Evolutionary conservation across 805 yeast species (phyloP).

Genomic region (Alloascoidea africana): DNA sequence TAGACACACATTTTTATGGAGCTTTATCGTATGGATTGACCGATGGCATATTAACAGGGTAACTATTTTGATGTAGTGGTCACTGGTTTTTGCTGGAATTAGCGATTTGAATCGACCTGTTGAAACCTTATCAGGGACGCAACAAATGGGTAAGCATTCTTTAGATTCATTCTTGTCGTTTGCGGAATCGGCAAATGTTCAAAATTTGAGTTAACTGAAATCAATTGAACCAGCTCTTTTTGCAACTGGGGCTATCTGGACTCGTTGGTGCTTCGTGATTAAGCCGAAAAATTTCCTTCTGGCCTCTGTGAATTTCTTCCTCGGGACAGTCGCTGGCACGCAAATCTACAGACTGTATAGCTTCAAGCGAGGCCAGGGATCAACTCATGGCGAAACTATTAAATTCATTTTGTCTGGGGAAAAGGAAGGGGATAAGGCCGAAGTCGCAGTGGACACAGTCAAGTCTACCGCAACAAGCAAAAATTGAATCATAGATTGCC

Average conservation of each 20-base stretch:
- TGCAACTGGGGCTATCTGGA: slow-evolving; percentile 93
- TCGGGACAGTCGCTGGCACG: slow-evolving; percentile 78
- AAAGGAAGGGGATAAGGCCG: too few species aligned
- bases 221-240: slow-evolving; percentile 53
- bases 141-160: slow-evolving; percentile 31
- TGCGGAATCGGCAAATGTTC: neutral
- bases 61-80: slow-evolving; percentile 38
- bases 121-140: slow-evolving; percentile 81
- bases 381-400: slow-evolving; percentile 37
- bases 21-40: slow-evolving; percentile 7
- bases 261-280: slow-evolving; percentile 94
- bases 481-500: too few species aligned
- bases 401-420: slow-evolving; percentile 43
- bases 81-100: slow-evolving; percentile 82
- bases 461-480: too few species aligned
- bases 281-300: slow-evolving; percentile 74
- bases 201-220: too few species aligned
- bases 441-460: too few species aligned
- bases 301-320: slow-evolving; percentile 89
- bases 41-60: slow-evolving; percentile 3
- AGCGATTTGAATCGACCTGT: slow-evolving; percentile 83
- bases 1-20: slow-evolving; percentile 5
- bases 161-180: neutral
- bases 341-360: slow-evolving; percentile 61
- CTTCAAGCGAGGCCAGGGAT: slow-evolving; percentile 55